phyloP scores from a whole-genome alignment of 1,139 yeast species.

The Yamadazyma diddensiae region DNA sequence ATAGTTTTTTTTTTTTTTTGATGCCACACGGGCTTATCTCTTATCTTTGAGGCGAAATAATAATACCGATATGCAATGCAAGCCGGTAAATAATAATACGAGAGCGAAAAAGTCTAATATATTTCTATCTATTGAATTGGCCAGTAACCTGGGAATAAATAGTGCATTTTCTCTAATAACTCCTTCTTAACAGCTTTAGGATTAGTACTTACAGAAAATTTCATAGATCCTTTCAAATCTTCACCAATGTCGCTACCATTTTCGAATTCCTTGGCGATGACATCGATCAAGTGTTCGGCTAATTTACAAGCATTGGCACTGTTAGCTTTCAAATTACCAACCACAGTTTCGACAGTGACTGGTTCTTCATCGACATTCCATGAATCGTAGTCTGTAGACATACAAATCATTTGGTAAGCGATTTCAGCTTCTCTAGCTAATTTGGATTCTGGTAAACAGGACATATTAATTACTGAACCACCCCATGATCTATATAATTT shows the following conservation, averaged over 20 bases:
- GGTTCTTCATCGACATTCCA: constrained; percentile 96
- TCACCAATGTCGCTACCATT: constrained; percentile 59
- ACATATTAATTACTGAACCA: constrained; percentile 94
- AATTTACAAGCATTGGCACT: constrained; percentile 79
- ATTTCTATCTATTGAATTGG: constrained; percentile 26
- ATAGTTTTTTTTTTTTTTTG: too few species aligned
- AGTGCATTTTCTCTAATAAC: constrained; percentile 76
- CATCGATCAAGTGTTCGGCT: constrained; percentile 66
- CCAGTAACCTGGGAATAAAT: constrained; percentile 93
- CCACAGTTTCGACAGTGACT: constrained; percentile 94
- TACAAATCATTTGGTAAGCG: constrained; percentile 95
- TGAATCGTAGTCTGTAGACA: constrained; percentile 98
- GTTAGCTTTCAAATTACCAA: constrained; percentile 85
- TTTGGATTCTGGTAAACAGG: constrained; percentile 93
- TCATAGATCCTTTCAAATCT: constrained; percentile 73
- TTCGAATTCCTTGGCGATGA: constrained; percentile 59
- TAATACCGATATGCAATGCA: too few species aligned
- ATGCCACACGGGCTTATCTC: too few species aligned
- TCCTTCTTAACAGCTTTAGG: constrained; percentile 74
- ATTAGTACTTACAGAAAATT: constrained; percentile 75
- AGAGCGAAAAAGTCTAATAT: too few species aligned
- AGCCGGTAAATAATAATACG: too few species aligned
- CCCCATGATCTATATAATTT: constrained; percentile 85
- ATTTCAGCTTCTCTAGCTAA: constrained; percentile 97
- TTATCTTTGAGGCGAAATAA: too few species aligned